Evolutionary conservation across 1,284 basidiomycete species (phyloP).

Genomic region (Spongiforma sp.): DNA sequence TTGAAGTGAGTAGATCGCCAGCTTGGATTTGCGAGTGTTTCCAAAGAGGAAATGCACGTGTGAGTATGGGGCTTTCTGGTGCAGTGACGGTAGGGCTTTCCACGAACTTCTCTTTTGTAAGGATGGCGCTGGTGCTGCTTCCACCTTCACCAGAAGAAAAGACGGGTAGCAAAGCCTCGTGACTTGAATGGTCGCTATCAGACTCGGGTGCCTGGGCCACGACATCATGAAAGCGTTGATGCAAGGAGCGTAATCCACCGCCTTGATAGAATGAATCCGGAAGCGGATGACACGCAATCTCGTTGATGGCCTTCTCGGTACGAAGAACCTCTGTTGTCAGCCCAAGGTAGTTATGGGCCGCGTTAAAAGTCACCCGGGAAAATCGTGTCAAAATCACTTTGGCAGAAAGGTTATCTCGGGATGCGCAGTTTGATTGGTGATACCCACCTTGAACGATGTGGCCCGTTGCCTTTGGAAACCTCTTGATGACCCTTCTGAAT

Average conservation of each 20-base stretch:
- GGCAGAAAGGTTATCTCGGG: slow-evolving; percentile 3
- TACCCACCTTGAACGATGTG: slow-evolving; percentile 91
- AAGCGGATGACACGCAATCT: slow-evolving; percentile 94
- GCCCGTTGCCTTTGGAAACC: slow-evolving; percentile 96
- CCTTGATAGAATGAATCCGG: slow-evolving; percentile 92
- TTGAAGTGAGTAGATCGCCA: slow-evolving; percentile 67
- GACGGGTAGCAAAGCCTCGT: slow-evolving; percentile 27
- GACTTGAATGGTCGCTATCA: slow-evolving; percentile 62
- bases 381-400: slow-evolving; percentile 94
- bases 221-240: slow-evolving; percentile 80
- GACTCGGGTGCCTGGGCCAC: slow-evolving; percentile 50
- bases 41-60: slow-evolving; percentile 37
- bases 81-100: slow-evolving; percentile 28
- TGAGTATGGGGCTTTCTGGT: slow-evolving; percentile 2
- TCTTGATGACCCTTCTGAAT: slow-evolving; percentile 90
- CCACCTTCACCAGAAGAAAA: slow-evolving; percentile 24
- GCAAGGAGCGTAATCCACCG: slow-evolving; percentile 89
- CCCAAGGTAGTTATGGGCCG: slow-evolving; percentile 95
- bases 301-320: slow-evolving; percentile 96
- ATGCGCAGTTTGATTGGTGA: neutral
- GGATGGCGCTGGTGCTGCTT: slow-evolving; percentile 9
- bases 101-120: slow-evolving; percentile 26
- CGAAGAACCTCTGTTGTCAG: slow-evolving; percentile 95
- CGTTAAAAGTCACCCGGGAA: slow-evolving; percentile 95
- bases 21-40: slow-evolving; percentile 63